These are phyloP conservation scores for Citrus sp. DNA, from an alignment of 345 rosid genomes.

Conservation along the genomic window DNA sequence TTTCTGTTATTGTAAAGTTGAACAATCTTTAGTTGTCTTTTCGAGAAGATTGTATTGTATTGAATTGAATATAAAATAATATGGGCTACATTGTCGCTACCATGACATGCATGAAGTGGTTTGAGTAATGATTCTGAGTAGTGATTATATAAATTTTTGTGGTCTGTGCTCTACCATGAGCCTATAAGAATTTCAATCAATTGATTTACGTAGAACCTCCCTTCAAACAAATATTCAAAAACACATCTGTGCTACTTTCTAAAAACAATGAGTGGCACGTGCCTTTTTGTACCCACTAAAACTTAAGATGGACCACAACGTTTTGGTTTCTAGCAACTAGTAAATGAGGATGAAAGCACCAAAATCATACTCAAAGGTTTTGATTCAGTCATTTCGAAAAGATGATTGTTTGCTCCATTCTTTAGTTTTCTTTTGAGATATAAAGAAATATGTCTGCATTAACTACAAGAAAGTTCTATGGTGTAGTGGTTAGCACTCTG, in stretches of 20 bases:
- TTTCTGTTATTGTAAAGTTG: neutral
- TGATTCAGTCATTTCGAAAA: too few relatives aligned
- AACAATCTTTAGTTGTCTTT: neutral
- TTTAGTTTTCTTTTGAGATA: too few relatives aligned
- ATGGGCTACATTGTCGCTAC: neutral
- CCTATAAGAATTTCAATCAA: neutral
- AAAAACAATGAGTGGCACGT: neutral
- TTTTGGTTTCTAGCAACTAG: neutral
- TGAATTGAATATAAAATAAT: too few relatives aligned
- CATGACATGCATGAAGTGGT: neutral
- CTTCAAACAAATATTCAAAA: neutral
- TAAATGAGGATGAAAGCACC: neutral
- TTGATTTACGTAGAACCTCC: neutral
- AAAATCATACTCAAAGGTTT: neutral
- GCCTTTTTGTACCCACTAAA: neutral
- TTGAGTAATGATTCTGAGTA: too few relatives aligned
- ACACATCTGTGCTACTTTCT: neutral
- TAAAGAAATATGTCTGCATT: too few relatives aligned
- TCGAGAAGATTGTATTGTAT: neutral
- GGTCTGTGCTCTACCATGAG: neutral
- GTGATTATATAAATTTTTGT: neutral
- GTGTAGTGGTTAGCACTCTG: conserved; percentile 99
- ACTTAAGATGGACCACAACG: neutral
- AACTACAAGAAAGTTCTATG: conserved; percentile 50
- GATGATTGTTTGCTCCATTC: too few relatives aligned